Evolutionary conservation across 78 protist species (phyloP), one percentile per base, ranked within the genome.

Genomic region (Dictyostelium firmibasis): DNA sequence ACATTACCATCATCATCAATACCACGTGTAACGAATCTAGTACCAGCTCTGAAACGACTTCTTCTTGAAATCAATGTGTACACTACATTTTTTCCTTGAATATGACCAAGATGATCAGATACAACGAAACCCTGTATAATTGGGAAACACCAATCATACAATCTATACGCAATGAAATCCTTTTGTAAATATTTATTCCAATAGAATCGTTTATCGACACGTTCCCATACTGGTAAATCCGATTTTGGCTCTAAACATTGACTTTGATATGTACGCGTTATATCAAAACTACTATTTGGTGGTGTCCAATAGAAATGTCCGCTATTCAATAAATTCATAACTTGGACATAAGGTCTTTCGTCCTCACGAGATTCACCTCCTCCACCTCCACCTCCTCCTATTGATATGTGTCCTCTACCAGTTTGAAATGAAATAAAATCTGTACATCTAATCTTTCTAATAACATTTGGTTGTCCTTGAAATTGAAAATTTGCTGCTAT

Each of bases 1-100:
- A 96, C 98, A 79, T 89, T 79, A 8, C 99, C 98, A 38, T 92
- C 95, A 78, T 91, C 97, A 75, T 98, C 98, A 8, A 97, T 88
- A 44, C 99, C 99, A 47, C 99, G 92, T 2, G 96, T 91, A 53
- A 92, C 81, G 87, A 89, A 97, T 10, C 99, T 84, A 5, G 96
- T 96, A 16, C 99, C 99, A 2, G 98, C 97, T 1, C 98, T 83
- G 36, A 91, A 92, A 35, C 96, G 44, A 47, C 92, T 57, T 33
- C 88, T 70, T 29, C 98, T 84, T 5, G 97, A 86, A 14, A 97
- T 57, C 38, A 96, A 33, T 11, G 84, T 81, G 50, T 81, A 93
- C 0, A 13, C 36, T 11, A 83, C 84, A n/a, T 70, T 47, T 9
- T 33, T 43, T 3, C 91, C 89, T 10, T 67, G 62, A 20, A 92